Base-by-base conservation (phyloP, 1,284 basidiomycete species). In the Gymnopus androsaceus region DNA sequence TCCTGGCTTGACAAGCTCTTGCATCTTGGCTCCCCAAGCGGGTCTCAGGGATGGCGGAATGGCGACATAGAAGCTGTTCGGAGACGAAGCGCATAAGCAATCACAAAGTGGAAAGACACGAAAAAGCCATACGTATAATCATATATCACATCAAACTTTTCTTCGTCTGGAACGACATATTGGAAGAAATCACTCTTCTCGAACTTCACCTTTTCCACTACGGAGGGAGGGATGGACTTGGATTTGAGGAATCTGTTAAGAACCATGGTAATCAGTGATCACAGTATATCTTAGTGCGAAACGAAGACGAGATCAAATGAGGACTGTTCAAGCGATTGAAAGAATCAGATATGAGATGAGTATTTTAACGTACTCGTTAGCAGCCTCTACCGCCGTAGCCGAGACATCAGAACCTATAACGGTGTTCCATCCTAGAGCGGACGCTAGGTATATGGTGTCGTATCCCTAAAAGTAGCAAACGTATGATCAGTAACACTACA, bases 21-120 rank as follows among this genome's bases (percentile, higher is more conserved):
- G 66, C 74, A 91, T 85, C 59, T 84, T 76, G 14, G 63, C 59
- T 2, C 80, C 85, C 88, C 88, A 90, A 17, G 77, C 73, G 0
- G 63, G 50, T 9, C 87, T 78, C 21, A 73, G 72, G 2, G 69
- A 61, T 0, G 85, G 88, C 0, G 81, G 81, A 12, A 90, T 83
- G 0, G 88, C 87, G 33, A 86, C 85, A 59, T 89, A 88, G 69
- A 90, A 89, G 0, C 86, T 88, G 58, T 36, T 76, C 71, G 23
- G 4, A 17, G 11, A 3, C 8, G 14, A 19, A 38, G 36, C 21
- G n/a, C 28, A 47, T 44, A 44, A 19, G 37, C 12, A 25, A 14
- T 75, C 82, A 25, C 17, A 25, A 23, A 15, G 6, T 14, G 27
- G 15, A 21, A 12, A 17, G n/a, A n/a, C n/a, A n/a, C n/a, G n/a